Evolutionary conservation across 2,329 filamentous ascomycete genomes (phyloP), one percentile per base, ranked within the genome.

Genomic region (Basipetospora sp.): DNA sequence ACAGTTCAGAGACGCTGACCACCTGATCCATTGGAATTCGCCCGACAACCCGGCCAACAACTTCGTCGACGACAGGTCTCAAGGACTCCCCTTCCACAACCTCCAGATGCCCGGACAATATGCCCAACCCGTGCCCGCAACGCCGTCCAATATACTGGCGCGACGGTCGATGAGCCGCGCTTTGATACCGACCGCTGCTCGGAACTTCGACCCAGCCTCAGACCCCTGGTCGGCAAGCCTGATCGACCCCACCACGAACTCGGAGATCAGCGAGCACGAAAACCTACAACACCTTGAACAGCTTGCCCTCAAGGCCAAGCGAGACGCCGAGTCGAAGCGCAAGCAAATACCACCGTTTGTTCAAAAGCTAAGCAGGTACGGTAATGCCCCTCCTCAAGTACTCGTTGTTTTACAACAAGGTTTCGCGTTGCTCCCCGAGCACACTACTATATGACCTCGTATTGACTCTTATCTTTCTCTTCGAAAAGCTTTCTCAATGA

Each of bases 271-370:
- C 13, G 72, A 77, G 53, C 64, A 74, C 50, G 78, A 92, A 46
- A 84, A 77, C 46, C 69, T 92, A 42, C 80, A 87, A 44, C 67
- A 81, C 39, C 61, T 94, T 43, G 85, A 93, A 52, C 75, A 80
- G 53, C 77, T 77, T 58, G 87, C 86, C 16, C 69, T 79, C 45
- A 65, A 80, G 43, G 86, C 86, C 8, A 94, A 92, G 63, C 75
- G 79, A 52, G 90, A 96, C 41, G 80, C 87, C 1, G 81, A 87
- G 54, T 71, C 79, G 13, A 96, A 94, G 58, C 70, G 87, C 50
- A 96, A 96, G 59, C 83, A 92, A 51, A 96, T 98, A 9, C 88
- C 90, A 1, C 88, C 90, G 0, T 98, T 98, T 64, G 87, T 98
- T 31, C 87, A 94, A 57, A 98, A 98, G 55, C 62, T 98, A 39